phyloP scores from a whole-genome alignment of 495 filamentous ascomycete species.

The Daldinia concentrica region DNA sequence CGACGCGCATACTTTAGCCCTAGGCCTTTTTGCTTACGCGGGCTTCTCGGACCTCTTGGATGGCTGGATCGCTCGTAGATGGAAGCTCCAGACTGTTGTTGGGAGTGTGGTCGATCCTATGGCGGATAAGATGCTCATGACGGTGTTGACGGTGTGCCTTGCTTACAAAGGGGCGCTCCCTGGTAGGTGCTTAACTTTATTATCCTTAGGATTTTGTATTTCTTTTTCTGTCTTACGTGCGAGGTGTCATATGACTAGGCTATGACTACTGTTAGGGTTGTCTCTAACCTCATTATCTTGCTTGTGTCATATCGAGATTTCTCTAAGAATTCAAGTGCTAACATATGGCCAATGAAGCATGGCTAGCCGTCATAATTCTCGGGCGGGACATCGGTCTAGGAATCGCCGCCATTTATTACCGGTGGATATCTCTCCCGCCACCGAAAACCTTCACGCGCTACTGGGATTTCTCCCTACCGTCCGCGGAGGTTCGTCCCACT shows the following conservation, averaged over 20 bases:
- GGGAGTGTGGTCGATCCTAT: constrained; percentile 97
- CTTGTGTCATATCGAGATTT: background rate
- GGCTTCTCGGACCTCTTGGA: constrained; percentile 91
- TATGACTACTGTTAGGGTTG: background rate
- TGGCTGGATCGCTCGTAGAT: constrained; percentile 88
- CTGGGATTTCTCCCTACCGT: constrained; percentile 96
- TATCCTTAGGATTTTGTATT: background rate
- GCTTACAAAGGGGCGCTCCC: constrained; percentile 84
- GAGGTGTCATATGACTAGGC: background rate
- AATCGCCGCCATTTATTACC: constrained; percentile 91
- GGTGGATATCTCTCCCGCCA: constrained; percentile 90
- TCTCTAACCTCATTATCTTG: background rate
- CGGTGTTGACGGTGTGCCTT: constrained; percentile 81
- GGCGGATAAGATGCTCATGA: constrained; percentile 97
- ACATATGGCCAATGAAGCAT: constrained; percentile 62
- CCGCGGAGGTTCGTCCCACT: constrained; percentile 91
- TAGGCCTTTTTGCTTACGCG: constrained; percentile 90
- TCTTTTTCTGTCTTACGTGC: background rate
- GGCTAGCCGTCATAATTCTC: constrained; percentile 87
- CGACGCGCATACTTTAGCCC: constrained; percentile 76
- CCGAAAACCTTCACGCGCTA: constrained; percentile 94
- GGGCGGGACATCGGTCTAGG: constrained; percentile 88
- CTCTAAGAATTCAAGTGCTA: background rate
- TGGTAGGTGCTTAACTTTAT: constrained; percentile 57
- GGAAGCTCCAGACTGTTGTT: constrained; percentile 90